A percentile compares a stretch with the other conserved stretches of the same genome.
Conservation (phyloP, 768 basidiomycete species). For the Suillus alpinus region DNA sequence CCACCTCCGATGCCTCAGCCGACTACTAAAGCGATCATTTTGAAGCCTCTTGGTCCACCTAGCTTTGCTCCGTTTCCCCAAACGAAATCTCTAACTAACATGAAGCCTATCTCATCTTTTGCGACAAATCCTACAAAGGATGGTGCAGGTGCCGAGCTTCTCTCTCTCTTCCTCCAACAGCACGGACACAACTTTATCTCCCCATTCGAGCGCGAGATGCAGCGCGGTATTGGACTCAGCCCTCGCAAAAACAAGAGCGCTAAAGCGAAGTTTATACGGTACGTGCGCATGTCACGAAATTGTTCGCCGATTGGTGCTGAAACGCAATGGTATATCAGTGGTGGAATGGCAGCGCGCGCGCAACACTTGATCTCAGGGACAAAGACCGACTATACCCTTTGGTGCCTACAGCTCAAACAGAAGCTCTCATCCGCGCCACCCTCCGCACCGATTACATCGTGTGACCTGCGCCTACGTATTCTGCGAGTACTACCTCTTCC, state of each 20-base stretch:
- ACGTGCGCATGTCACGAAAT: constrained; percentile 13
- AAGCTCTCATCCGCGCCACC: constrained; percentile 28
- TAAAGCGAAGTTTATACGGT: constrained; percentile 51
- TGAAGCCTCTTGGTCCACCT: constrained; percentile 31
- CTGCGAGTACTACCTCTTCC: constrained; percentile 39
- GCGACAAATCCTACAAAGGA: constrained; percentile 54
- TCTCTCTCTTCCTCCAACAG: constrained; percentile 53
- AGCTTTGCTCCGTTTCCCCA: constrained; percentile 20
- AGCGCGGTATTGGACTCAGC: constrained; percentile 55
- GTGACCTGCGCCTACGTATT: constrained; percentile 46
- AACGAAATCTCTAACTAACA: constrained; percentile 23
- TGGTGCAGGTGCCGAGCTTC: constrained; percentile 45
- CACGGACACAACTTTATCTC: constrained; percentile 37
- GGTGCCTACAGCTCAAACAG: constrained; percentile 51
- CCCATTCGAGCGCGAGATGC: constrained; percentile 34
- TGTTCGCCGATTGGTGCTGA: not conserved
- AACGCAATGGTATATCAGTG: constrained; percentile 32
- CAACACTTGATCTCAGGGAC: constrained; percentile 40
- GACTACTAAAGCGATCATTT: constrained; percentile 11
- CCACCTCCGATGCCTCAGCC: constrained; percentile 23
- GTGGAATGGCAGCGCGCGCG: constrained; percentile 53
- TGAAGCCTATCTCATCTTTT: constrained; percentile 52
- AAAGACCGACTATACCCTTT: constrained; percentile 47
- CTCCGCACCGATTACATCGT: constrained; percentile 11
- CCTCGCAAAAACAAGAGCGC: constrained; percentile 51